phyloP scores from a whole-genome alignment of 345 rosid genomes.

The Eucalyptus polybractea region DNA sequence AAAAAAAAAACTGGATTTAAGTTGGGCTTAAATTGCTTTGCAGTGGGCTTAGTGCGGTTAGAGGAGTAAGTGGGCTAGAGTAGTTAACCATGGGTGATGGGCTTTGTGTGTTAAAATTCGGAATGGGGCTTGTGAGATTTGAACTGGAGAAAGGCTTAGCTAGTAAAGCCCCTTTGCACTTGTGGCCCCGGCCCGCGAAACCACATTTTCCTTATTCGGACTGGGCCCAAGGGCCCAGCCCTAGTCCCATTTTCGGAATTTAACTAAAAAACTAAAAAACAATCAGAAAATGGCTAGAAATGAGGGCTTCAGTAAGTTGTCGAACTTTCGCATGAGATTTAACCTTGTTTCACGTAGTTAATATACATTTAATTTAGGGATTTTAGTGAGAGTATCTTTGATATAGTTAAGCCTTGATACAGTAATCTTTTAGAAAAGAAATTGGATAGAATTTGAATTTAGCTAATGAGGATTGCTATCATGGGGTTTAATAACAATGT shows the following conservation, averaged over 20 bases:
- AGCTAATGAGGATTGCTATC: not conserved
- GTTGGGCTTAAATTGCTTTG: not conserved
- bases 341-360: not conserved
- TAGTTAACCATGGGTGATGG: too few relatives aligned
- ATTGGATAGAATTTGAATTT: too few relatives aligned
- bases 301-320: not conserved
- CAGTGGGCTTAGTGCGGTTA: accelerated
- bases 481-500: not conserved
- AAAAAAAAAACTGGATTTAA: too few relatives aligned
- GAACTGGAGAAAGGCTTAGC: not conserved
- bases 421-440: not conserved
- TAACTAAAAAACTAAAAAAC: not conserved
- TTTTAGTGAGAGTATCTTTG: not conserved
- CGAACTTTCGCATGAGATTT: not conserved
- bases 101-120: too few relatives aligned
- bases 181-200: too few relatives aligned
- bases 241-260: not conserved
- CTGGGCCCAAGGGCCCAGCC: not conserved
- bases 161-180: not conserved
- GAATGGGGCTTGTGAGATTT: not conserved
- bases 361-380: not conserved
- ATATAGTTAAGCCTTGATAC: not conserved
- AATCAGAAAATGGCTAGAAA: not conserved
- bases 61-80: not conserved
- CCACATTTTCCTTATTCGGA: too few relatives aligned